phyloP scores from a whole-genome alignment of 1,284 basidiomycete species.

The Polyporus tsugae region DNA sequence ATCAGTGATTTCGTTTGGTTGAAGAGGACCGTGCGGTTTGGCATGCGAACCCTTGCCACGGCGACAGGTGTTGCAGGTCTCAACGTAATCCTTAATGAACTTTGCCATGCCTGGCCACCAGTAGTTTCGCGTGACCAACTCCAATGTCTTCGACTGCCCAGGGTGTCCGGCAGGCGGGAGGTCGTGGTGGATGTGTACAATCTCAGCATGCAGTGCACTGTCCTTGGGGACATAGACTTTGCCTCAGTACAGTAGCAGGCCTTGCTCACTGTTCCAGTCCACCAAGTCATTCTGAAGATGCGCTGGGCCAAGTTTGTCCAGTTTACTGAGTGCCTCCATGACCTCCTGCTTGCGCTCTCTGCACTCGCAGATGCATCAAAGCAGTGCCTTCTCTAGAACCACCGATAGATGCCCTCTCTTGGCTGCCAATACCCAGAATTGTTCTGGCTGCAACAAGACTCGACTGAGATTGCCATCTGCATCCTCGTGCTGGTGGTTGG shows the following conservation, averaged over 20 bases:
- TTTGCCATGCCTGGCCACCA: conserved; percentile 37
- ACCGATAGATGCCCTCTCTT: neutral
- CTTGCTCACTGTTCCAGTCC: conserved; percentile 1
- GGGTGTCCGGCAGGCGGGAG: neutral
- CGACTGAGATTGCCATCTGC: conserved; percentile 11
- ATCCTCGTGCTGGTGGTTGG: conserved; percentile 43
- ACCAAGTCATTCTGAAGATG: neutral
- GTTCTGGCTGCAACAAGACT: conserved; percentile 35
- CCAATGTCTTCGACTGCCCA: conserved; percentile 2
- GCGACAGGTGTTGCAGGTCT: conserved; percentile 50
- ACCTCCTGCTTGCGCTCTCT: neutral
- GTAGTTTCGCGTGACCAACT: conserved; percentile 8
- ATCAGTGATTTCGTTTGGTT: conserved; percentile 16
- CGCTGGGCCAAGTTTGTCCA: neutral
- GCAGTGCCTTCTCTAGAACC: neutral
- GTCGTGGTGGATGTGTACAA: conserved; percentile 7
- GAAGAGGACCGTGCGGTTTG: conserved; percentile 16
- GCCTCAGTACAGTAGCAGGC: conserved; percentile 45
- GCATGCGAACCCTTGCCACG: conserved; percentile 39
- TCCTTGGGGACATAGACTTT: conserved; percentile 36
- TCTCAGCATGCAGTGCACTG: neutral
- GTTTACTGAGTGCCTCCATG: neutral
- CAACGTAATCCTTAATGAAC: conserved; percentile 44
- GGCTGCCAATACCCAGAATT: neutral
- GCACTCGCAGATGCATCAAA: neutral